Evolutionary conservation across 306 rosid species (phyloP).

Genomic region (cucumber (Cucumis sativus)): Cucumber_9930_V3 NC_026656.2:3126001-3126500

Average conservation of each 20-base stretch:
- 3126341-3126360: neutral
- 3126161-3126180: slow-evolving; percentile 60
- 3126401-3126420: neutral
- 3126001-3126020: slow-evolving; percentile 35
- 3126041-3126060: slow-evolving; percentile 97
- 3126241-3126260: slow-evolving; percentile 34
- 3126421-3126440: neutral
- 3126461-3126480: neutral
- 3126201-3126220: slow-evolving; percentile 85
- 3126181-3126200: slow-evolving; percentile 98
- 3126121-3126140: slow-evolving; percentile 33
- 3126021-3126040: slow-evolving; percentile 93
- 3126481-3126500: neutral
- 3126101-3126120: slow-evolving; percentile 34
- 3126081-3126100: slow-evolving; percentile 90
- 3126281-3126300: neutral
- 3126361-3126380: neutral
- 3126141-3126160: slow-evolving; percentile 43
- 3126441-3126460: neutral
- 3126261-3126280: slow-evolving; percentile 7
- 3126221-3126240: slow-evolving; percentile 94
- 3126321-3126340: neutral
- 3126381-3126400: neutral
- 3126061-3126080: slow-evolving; percentile 93
- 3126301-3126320: neutral